Evolutionary conservation across 257 asterid genomes (phyloP).

Genomic region (Solanum sejunctum): DNA sequence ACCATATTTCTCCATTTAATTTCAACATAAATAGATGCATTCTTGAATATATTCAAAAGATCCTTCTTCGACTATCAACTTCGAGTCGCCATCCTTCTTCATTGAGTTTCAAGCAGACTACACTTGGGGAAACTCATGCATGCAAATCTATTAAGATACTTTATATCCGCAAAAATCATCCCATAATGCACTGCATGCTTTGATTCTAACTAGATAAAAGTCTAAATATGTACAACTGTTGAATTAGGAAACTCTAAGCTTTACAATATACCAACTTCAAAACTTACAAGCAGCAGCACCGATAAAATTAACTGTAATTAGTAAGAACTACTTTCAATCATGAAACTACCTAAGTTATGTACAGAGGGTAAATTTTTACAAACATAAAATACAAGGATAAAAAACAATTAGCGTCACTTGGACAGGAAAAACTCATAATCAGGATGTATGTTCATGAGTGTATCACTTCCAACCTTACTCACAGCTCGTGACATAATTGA

Average conservation of each 20-base stretch:
- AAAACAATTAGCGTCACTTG: not conserved
- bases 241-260: not conserved
- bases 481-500: conserved; percentile 11
- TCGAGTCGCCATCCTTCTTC: not conserved
- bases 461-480: not conserved
- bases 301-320: not conserved
- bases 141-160: not conserved
- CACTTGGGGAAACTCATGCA: not conserved
- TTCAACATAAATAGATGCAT: not conserved
- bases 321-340: not conserved
- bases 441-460: conserved; percentile 7
- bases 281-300: not conserved
- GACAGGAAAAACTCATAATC: conserved; percentile 21
- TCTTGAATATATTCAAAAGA: not conserved
- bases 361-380: not conserved
- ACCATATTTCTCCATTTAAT: no score
- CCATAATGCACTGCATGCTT: not conserved
- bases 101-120: not conserved
- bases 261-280: not conserved
- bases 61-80: not conserved
- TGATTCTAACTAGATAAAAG: not conserved
- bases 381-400: not conserved
- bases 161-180: not conserved
- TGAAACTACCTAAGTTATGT: not conserved
- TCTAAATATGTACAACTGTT: not conserved